A percentile compares a stretch with the other conserved stretches of the same genome.
Conservation (phyloP, 2,329 filamentous ascomycete species). For the Colletotrichum eleusines region DNA sequence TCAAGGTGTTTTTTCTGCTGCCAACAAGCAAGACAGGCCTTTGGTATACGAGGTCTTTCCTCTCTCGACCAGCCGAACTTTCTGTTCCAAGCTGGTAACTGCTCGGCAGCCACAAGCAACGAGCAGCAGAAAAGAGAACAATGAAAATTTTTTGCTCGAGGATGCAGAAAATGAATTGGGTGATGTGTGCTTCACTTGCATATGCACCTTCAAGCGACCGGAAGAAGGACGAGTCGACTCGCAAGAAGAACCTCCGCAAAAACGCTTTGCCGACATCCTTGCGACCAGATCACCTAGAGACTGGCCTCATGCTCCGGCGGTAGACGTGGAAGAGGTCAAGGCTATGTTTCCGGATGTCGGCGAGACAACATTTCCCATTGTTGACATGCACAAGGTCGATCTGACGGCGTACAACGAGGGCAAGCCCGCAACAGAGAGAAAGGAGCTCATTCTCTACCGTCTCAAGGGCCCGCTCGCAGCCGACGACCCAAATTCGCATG, state of each 20-base stretch:
- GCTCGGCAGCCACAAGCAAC: slow-evolving; percentile 50
- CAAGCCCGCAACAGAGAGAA: slow-evolving; percentile 57
- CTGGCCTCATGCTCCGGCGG: slow-evolving; percentile 60
- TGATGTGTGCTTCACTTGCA: slow-evolving; percentile 62
- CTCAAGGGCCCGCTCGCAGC: slow-evolving; percentile 57
- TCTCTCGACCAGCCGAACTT: slow-evolving; percentile 60
- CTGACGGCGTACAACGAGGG: slow-evolving; percentile 59
- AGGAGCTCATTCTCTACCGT: slow-evolving; percentile 64
- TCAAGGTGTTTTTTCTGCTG: slow-evolving; percentile 66
- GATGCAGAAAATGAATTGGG: slow-evolving; percentile 56
- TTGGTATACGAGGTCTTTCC: slow-evolving; percentile 64
- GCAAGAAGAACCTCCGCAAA: slow-evolving; percentile 57
- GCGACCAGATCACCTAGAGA: slow-evolving; percentile 50
- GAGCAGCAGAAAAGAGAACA: slow-evolving; percentile 16
- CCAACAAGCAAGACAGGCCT: slow-evolving; percentile 61
- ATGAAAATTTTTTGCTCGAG: slow-evolving; percentile 41
- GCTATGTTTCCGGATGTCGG: slow-evolving; percentile 52
- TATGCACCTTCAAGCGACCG: slow-evolving; percentile 65
- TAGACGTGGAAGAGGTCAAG: slow-evolving; percentile 58
- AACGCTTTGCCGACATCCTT: slow-evolving; percentile 58
- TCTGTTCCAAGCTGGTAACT: slow-evolving; percentile 63
- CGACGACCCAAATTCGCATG: slow-evolving; percentile 58
- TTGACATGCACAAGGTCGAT: slow-evolving; percentile 68
- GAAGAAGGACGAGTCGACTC: slow-evolving; percentile 51
- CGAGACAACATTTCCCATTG: slow-evolving; percentile 60